phyloP scores from a whole-genome alignment of 2,329 filamentous ascomycete genomes.

The Thielaviopsis musarum region DNA sequence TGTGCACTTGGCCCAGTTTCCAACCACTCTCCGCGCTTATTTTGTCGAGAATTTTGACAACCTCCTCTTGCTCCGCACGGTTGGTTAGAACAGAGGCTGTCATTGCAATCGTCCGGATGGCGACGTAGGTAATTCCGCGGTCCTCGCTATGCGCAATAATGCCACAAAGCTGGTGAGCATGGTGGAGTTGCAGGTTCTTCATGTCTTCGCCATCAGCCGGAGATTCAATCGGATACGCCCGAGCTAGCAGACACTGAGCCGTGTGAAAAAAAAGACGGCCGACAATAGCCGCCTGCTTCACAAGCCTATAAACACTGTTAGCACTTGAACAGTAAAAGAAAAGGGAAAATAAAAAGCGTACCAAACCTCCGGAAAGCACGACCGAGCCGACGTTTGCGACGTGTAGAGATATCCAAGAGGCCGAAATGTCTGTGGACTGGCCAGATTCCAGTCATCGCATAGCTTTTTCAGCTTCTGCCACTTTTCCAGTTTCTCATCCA shows the following conservation, averaged over 20 bases:
- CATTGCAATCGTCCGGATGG: slow-evolving; percentile 62
- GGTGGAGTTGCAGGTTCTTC: slow-evolving; percentile 49
- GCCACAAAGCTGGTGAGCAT: slow-evolving; percentile 75
- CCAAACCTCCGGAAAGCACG: slow-evolving; percentile 76
- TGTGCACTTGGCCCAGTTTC: slow-evolving; percentile 55
- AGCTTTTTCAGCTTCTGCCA: slow-evolving; percentile 69
- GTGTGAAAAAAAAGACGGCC: slow-evolving; percentile 82
- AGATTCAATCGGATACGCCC: slow-evolving; percentile 55
- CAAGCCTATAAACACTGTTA: slow-evolving; percentile 37
- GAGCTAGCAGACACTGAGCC: slow-evolving; percentile 62
- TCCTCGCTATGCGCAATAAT: slow-evolving; percentile 78
- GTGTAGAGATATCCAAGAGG: slow-evolving; percentile 63
- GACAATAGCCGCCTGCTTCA: slow-evolving; percentile 66
- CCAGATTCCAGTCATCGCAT: slow-evolving; percentile 67
- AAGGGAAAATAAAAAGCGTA: slow-evolving; percentile 23
- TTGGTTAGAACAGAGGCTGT: slow-evolving; percentile 56
- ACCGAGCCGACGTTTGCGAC: slow-evolving; percentile 49
- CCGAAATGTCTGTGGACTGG: slow-evolving; percentile 71
- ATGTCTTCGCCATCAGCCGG: slow-evolving; percentile 46
- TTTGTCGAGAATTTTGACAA: slow-evolving; percentile 56
- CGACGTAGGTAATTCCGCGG: slow-evolving; percentile 59
- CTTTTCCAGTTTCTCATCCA: slow-evolving; percentile 50
- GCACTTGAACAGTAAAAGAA: not conserved
- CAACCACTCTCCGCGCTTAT: slow-evolving; percentile 66
- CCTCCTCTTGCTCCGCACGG: slow-evolving; percentile 61